Evolutionary conservation across 108 stramenopile genomes (phyloP).

Genomic region (Skeletonema tropicum): DNA sequence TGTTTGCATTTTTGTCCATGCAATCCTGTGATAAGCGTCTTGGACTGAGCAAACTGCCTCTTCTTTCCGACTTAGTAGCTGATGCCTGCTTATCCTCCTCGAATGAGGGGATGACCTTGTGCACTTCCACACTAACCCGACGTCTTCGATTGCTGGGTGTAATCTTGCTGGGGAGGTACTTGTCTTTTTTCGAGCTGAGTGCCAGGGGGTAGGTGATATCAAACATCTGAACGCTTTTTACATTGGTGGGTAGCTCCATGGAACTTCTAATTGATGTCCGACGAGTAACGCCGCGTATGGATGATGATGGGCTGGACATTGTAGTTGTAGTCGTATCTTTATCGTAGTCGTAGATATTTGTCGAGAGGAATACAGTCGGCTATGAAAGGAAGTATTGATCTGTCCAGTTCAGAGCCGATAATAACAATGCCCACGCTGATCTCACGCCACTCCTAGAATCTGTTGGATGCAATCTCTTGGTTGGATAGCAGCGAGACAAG

Average conservation of each 20-base stretch:
- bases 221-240: slow-evolving; percentile 22
- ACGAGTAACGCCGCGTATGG: not conserved
- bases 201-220: slow-evolving; percentile 26
- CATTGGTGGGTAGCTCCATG: not conserved
- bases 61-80: not conserved
- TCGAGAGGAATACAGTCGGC: too few species aligned
- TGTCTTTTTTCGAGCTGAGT: slow-evolving; percentile 14
- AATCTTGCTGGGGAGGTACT: slow-evolving; percentile 30
- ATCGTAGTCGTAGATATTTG: too few species aligned
- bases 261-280: not conserved
- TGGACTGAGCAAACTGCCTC: not conserved
- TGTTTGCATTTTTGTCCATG: not conserved
- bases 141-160: slow-evolving; percentile 32
- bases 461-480: too few species aligned
- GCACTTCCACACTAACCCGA: slow-evolving; percentile 31
- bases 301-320: not conserved
- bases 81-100: slow-evolving; percentile 1
- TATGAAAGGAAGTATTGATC: too few species aligned
- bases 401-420: too few species aligned
- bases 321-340: not conserved
- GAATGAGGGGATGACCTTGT: slow-evolving; percentile 20
- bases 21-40: not conserved
- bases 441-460: too few species aligned
- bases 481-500: too few species aligned
- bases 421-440: too few species aligned